phyloP scores from a whole-genome alignment of 805 yeast genomes.

The Kuraishia borneana region DNA sequence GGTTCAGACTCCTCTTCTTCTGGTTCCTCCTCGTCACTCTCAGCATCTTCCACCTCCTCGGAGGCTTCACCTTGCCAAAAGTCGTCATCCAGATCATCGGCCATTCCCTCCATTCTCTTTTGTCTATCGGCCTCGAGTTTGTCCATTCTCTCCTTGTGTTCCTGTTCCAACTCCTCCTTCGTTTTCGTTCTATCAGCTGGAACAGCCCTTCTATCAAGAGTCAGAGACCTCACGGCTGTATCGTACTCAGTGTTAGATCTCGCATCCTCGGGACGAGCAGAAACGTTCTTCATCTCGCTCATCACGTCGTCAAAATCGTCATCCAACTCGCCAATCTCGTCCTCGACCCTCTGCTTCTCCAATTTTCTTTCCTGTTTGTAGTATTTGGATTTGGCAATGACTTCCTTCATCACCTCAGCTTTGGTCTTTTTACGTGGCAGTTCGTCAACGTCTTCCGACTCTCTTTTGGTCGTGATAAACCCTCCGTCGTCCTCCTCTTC shows the following conservation, averaged over 20 bases:
- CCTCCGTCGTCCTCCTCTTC: constrained; percentile 24
- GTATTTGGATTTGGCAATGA: constrained; percentile 72
- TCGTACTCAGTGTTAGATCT: constrained; percentile 51
- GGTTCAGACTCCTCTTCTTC: constrained; percentile 13
- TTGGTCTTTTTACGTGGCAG: constrained; percentile 62
- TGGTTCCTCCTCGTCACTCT: constrained; percentile 20
- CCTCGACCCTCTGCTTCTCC: constrained; percentile 47
- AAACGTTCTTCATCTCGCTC: constrained; percentile 32
- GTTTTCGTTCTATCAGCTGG: constrained; percentile 80
- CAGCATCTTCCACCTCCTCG: constrained; percentile 29
- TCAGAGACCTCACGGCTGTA: constrained; percentile 51
- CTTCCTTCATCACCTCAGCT: constrained; percentile 78
- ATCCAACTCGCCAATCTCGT: constrained; percentile 55
- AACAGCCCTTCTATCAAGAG: constrained; percentile 63
- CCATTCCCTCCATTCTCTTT: constrained; percentile 68
- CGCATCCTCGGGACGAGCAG: constrained; percentile 29
- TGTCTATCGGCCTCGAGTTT: constrained; percentile 57
- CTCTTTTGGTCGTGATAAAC: constrained; percentile 21
- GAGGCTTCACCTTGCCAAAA: constrained; percentile 53
- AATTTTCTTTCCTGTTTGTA: constrained; percentile 68
- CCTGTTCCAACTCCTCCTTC: constrained; percentile 54
- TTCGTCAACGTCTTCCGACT: constrained; percentile 14
- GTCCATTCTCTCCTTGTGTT: constrained; percentile 47
- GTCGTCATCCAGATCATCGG: constrained; percentile 59
- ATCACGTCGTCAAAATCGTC: constrained; percentile 64